A percentile compares a stretch with the other conserved stretches of the same genome.
These are phyloP conservation scores for Protomyces macrosporus DNA, from an alignment of 1,139 yeast species.

Conservation along the genomic window DNA sequence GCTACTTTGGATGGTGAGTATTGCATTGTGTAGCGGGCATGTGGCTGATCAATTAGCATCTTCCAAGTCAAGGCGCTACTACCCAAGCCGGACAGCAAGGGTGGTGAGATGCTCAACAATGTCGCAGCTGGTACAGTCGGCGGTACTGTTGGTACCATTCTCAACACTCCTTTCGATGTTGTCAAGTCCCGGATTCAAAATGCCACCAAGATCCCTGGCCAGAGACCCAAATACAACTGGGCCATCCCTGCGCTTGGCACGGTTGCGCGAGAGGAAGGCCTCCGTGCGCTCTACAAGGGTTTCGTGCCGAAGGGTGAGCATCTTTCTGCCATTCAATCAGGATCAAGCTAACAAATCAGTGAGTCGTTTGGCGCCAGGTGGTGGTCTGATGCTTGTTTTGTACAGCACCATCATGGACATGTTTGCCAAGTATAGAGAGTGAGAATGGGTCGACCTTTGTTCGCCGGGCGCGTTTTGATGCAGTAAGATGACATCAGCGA, in stretches of 20 bases:
- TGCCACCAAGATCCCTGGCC: slow-evolving; percentile 61
- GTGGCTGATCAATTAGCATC: slow-evolving; percentile 46
- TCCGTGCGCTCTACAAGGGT: slow-evolving; percentile 83
- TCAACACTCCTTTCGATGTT: slow-evolving; percentile 96
- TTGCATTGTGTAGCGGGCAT: neutral
- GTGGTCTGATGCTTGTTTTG: slow-evolving; percentile 93
- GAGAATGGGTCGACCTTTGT: no score
- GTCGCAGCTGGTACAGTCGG: slow-evolving; percentile 90
- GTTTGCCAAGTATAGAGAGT: slow-evolving; percentile 14
- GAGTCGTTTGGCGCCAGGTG: slow-evolving; percentile 79
- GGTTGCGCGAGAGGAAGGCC: slow-evolving; percentile 85
- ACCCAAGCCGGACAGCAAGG: slow-evolving; percentile 66
- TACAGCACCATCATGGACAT: slow-evolving; percentile 31
- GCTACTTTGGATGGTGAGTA: slow-evolving; percentile 66
- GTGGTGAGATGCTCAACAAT: slow-evolving; percentile 78
- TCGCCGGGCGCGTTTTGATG: no score
- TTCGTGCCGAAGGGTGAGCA: slow-evolving; percentile 96
- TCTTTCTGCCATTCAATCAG: slow-evolving; percentile 71
- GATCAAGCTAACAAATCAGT: neutral
- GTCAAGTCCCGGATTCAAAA: slow-evolving; percentile 96
- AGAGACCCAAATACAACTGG: slow-evolving; percentile 79
- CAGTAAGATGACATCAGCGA: no score
- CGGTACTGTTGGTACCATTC: slow-evolving; percentile 89
- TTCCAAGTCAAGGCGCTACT: slow-evolving; percentile 74
- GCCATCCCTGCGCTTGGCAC: slow-evolving; percentile 71